Evolutionary conservation across 2,329 filamentous ascomycete genomes (phyloP), one percentile per base, ranked within the genome.

Genomic region (Metarhizium robertsii): DNA sequence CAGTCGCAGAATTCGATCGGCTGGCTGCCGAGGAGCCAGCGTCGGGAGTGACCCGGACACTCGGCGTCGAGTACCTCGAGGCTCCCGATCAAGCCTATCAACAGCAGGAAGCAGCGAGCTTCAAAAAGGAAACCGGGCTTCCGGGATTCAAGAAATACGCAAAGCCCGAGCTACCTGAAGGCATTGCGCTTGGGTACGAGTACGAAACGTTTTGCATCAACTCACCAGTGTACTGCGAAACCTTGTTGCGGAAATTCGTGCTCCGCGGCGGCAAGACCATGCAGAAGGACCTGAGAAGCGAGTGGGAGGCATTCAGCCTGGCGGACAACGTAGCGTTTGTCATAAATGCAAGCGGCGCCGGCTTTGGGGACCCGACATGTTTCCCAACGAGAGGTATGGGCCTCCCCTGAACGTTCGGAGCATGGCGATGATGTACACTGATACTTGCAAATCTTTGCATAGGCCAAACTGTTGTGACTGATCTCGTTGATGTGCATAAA

Each of bases 151-250:
- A 63, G 16, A 62, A 53, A 14, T 65, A 76, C 25, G 46, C 59
- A 0, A 14, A 53, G 0, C 55, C 63, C 2, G 73, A 79, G 55
- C 64, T 77, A 2, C 78, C 77, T 0, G 61, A 67, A 0, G 69
- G 69, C 1, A 73, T 79, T 1, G 59, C 55, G n/a, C 68, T 77
- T 59, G 79, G 76, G 0, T 78, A 72, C 50, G 72, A 76, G 62
- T 82, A 81, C 60, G 68, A 76, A 38, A 80, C 78, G 0, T 82
- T 77, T 68, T 81, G 78, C 59, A 68, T 81, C 6, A 79, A 81
- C 54, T 71, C 79, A 0, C 80, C 80, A 61, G 64, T 81, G 5
- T 82, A 82, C 62, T 78, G 77, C 62, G 67, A 69, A 3, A 62
- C 60, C 2, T 48, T 71, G 1, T 58, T 71, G 14, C 67, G 69